Evolutionary conservation across 108 stramenopile species (phyloP).

Genomic region (Hondaea fermentalgiana): DNA sequence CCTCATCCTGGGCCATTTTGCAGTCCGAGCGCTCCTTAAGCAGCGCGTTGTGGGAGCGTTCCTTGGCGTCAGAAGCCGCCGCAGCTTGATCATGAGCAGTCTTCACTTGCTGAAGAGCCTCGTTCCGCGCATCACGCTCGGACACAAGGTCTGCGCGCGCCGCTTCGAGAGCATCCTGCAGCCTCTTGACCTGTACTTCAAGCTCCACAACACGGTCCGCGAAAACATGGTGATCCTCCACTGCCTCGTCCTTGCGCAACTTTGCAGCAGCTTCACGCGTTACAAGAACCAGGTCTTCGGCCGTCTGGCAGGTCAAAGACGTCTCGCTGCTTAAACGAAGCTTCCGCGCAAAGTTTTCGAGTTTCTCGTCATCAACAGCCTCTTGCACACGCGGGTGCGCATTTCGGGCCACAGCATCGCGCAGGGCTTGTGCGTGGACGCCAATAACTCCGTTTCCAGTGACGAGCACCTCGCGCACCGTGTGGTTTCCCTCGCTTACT

Average conservation of each 20-base stretch:
- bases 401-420: neutral
- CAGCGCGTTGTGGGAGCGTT: neutral
- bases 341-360: neutral
- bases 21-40: neutral
- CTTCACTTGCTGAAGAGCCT: neutral
- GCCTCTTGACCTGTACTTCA: neutral
- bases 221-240: neutral
- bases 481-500: neutral
- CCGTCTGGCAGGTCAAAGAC: neutral
- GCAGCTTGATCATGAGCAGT: neutral
- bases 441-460: neutral
- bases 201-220: constrained; percentile 7
- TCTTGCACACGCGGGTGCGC: neutral
- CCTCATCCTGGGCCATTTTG: neutral
- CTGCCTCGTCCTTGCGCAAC: neutral
- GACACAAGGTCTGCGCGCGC: neutral
- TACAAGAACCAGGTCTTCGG: neutral
- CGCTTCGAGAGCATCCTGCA: neutral
- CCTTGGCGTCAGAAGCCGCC: neutral
- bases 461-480: neutral
- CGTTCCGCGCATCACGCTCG: neutral
- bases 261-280: neutral
- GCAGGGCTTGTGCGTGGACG: neutral
- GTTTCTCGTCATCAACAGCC: neutral
- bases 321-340: neutral